A percentile compares a stretch with the other conserved stretches of the same genome.
These are phyloP conservation scores for Prunus fruticosa DNA, from an alignment of 306 rosid genomes.

Conservation along the genomic window DNA sequence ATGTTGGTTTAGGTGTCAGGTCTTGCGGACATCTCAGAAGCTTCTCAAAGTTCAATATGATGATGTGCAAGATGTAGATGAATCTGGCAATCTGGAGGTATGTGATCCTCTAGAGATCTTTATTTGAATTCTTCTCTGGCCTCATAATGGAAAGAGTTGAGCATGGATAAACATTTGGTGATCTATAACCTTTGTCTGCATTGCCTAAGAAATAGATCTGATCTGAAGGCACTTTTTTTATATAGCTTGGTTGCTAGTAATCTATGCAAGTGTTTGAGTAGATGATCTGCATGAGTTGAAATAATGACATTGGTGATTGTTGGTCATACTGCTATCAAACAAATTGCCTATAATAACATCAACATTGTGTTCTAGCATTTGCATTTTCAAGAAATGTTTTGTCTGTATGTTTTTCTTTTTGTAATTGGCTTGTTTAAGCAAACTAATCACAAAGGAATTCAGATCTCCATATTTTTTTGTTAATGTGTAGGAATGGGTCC, in stretches of 20 bases:
- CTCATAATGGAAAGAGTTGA: not conserved
- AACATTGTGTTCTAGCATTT: not conserved
- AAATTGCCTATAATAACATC: not conserved
- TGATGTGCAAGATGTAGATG: conserved; percentile 59
- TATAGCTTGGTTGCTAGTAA: not conserved
- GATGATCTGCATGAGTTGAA: not conserved
- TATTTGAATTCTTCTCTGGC: conserved; percentile 14
- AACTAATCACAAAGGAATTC: conserved; percentile 19
- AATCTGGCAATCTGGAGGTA: conserved; percentile 55
- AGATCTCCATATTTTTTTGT: conserved; percentile 17
- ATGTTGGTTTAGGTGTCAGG: conserved; percentile 84
- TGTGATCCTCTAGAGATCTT: conserved; percentile 9
- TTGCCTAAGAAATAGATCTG: conserved; percentile 1
- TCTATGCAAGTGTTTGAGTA: not conserved
- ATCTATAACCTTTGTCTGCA: not conserved
- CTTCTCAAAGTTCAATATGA: conserved; percentile 64
- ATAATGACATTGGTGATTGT: conserved; percentile 7
- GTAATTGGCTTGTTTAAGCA: conserved; percentile 8
- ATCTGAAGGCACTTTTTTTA: not conserved
- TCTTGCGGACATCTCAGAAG: conserved; percentile 47
- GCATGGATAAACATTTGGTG: conserved; percentile 1
- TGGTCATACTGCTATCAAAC: not conserved
- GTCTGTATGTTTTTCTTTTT: not conserved
- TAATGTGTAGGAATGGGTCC: conserved; percentile 76
- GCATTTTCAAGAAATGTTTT: not conserved